Conservation (phyloP, 768 basidiomycete genomes). For the Daedaleopsis sinensis region DNA sequence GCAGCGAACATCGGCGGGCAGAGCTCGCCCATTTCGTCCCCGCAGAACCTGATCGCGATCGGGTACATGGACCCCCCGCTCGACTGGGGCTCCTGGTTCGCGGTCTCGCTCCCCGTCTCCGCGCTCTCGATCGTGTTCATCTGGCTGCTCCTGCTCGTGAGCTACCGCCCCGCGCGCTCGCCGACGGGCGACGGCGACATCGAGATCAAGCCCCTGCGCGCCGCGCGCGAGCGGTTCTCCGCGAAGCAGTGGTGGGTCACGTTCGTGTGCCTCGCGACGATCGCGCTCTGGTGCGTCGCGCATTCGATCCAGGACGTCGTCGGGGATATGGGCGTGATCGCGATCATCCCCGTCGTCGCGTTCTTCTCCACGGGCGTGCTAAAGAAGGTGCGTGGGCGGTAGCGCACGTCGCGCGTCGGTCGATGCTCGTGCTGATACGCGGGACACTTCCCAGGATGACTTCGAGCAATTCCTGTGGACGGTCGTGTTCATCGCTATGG, state of each 20-base stretch:
- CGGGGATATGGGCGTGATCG: slow-evolving; percentile 98
- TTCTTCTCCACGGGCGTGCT: slow-evolving; percentile 95
- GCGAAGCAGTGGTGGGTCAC: slow-evolving; percentile 89
- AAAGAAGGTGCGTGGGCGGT: slow-evolving; percentile 69
- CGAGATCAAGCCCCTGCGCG: slow-evolving; percentile 82
- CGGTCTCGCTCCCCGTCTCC: slow-evolving; percentile 91
- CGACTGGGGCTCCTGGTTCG: slow-evolving; percentile 93
- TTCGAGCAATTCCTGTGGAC: slow-evolving; percentile 95
- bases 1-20: slow-evolving; percentile 98
- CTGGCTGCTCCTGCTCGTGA: slow-evolving; percentile 85
- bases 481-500: slow-evolving; percentile 97
- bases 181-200: slow-evolving; percentile 79
- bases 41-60: slow-evolving; percentile 95
- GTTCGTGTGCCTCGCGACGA: slow-evolving; percentile 81
- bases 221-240: slow-evolving; percentile 81
- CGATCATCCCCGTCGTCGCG: slow-evolving; percentile 87
- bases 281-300: slow-evolving; percentile 88
- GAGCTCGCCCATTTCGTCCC: slow-evolving; percentile 95
- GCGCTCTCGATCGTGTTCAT: slow-evolving; percentile 84
- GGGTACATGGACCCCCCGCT: slow-evolving; percentile 82
- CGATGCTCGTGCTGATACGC: not conserved
- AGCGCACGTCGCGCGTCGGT: not conserved
- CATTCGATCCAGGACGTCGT: slow-evolving; percentile 73
- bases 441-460: slow-evolving; percentile 63
- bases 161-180: slow-evolving; percentile 74